Conservation (phyloP, 1,284 basidiomycete genomes). For the Ustilago xerochloae region DNA sequence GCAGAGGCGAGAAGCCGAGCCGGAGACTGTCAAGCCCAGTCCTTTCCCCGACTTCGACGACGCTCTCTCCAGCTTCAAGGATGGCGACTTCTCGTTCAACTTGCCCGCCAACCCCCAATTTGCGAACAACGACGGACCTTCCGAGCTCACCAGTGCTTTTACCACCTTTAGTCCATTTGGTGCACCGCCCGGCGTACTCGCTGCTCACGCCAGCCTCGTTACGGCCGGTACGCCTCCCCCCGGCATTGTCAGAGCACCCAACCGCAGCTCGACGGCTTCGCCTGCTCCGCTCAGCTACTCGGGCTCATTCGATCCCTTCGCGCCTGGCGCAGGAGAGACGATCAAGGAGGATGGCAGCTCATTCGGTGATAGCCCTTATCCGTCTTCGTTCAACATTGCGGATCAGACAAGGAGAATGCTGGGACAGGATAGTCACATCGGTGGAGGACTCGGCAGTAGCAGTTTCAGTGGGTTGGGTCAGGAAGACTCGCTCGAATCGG, state of each 20-base stretch:
- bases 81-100: slow-evolving; percentile 66
- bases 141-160: slow-evolving; percentile 43
- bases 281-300: slow-evolving; percentile 56
- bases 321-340: slow-evolving; percentile 51
- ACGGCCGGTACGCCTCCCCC: slow-evolving; percentile 37
- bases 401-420: slow-evolving; percentile 55
- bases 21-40: slow-evolving; percentile 73
- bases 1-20: slow-evolving; percentile 77
- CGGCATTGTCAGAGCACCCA: slow-evolving; percentile 33
- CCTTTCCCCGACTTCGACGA: slow-evolving; percentile 65
- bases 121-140: slow-evolving; percentile 27
- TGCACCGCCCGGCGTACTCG: slow-evolving; percentile 36
- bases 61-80: slow-evolving; percentile 56
- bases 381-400: slow-evolving; percentile 47
- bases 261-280: slow-evolving; percentile 45
- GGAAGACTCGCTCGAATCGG: slow-evolving; percentile 30
- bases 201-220: slow-evolving; percentile 31
- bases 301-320: slow-evolving; percentile 66
- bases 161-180: slow-evolving; percentile 44
- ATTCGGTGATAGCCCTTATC: slow-evolving; percentile 26
- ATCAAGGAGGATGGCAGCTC: slow-evolving; percentile 44
- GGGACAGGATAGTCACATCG: slow-evolving; percentile 39
- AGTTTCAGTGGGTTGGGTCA: neutral
- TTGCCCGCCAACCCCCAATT: slow-evolving; percentile 43
- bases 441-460: slow-evolving; percentile 1